Evolutionary conservation across 257 asterid species (phyloP).

Genomic region (Ehretia macrophylla): DNA sequence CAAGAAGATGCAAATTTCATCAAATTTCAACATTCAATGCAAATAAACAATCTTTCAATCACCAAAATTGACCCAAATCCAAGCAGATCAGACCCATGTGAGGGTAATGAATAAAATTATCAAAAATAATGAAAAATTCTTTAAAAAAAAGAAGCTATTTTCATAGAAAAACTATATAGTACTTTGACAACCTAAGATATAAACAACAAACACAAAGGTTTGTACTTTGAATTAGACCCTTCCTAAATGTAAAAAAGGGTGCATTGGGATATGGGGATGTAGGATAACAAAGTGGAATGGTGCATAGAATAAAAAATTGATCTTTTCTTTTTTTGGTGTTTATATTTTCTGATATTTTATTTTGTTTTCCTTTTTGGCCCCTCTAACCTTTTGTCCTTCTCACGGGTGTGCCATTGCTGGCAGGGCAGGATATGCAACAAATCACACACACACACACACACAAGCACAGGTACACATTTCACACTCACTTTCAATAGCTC

Average conservation of each 20-base stretch:
- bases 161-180: conserved; percentile 1
- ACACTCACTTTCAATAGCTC: conserved; percentile 29
- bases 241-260: conserved; percentile 19
- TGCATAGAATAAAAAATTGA: conserved; percentile 24
- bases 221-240: conserved; percentile 11
- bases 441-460: conserved; percentile 27
- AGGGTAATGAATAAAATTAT: conserved; percentile 1
- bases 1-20: conserved; percentile 25
- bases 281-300: conserved; percentile 24
- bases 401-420: conserved; percentile 69
- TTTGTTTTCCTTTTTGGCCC: conserved; percentile 39
- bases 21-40: conserved; percentile 21
- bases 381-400: conserved; percentile 54
- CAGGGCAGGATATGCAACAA: conserved; percentile 34
- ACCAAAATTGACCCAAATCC: conserved; percentile 26
- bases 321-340: conserved; percentile 18
- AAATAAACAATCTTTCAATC: conserved; percentile 30
- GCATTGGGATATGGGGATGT: conserved; percentile 25
- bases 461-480: conserved; percentile 6
- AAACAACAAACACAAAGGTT: conserved; percentile 10
- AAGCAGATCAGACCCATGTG: conserved; percentile 32
- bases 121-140: too few relatives aligned
- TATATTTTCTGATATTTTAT: conserved; percentile 14
- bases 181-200: conserved; percentile 7
- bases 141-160: conserved; percentile 11